These are phyloP conservation scores for Polytrichum commune DNA, from an alignment of 225 moss, liverwort and hornwort genomes.

Conservation along the genomic window DNA sequence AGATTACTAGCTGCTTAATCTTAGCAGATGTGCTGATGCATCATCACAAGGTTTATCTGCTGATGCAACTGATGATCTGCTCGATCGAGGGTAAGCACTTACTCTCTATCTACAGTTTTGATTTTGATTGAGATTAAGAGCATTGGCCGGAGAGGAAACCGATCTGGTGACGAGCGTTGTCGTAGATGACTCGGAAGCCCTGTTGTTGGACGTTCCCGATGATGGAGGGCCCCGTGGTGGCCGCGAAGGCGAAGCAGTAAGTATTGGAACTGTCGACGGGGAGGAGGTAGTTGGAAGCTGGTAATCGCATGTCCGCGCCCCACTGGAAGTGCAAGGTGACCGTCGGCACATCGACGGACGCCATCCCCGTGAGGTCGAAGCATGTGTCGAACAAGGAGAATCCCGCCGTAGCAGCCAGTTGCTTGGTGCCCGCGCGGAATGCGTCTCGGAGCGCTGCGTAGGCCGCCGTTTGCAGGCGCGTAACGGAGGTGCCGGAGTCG, in stretches of 20 bases:
- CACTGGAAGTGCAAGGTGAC: slow-evolving; percentile 52
- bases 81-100: no score
- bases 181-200: slow-evolving; percentile 55
- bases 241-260: slow-evolving; percentile 52
- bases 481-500: slow-evolving; percentile 57
- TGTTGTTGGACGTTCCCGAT: slow-evolving; percentile 63
- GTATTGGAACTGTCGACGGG: slow-evolving; percentile 52
- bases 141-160: slow-evolving; percentile 51
- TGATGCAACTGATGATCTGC: no score
- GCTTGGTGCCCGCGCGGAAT: slow-evolving; percentile 37
- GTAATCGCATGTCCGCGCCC: slow-evolving; percentile 32
- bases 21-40: no score
- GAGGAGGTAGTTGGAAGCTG: slow-evolving; percentile 47
- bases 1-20: no score
- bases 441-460: slow-evolving; percentile 49
- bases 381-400: slow-evolving; percentile 66
- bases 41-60: no score
- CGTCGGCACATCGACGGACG: slow-evolving; percentile 43
- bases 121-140: neutral
- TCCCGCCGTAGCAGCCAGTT: slow-evolving; percentile 26
- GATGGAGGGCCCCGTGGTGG: slow-evolving; percentile 49
- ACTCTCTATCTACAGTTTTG: no score
- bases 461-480: slow-evolving; percentile 41
- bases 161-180: slow-evolving; percentile 40
- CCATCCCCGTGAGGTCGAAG: slow-evolving; percentile 38